phyloP scores from a whole-genome alignment of 2,329 filamentous ascomycete species.

The Fusarium sp. region DNA sequence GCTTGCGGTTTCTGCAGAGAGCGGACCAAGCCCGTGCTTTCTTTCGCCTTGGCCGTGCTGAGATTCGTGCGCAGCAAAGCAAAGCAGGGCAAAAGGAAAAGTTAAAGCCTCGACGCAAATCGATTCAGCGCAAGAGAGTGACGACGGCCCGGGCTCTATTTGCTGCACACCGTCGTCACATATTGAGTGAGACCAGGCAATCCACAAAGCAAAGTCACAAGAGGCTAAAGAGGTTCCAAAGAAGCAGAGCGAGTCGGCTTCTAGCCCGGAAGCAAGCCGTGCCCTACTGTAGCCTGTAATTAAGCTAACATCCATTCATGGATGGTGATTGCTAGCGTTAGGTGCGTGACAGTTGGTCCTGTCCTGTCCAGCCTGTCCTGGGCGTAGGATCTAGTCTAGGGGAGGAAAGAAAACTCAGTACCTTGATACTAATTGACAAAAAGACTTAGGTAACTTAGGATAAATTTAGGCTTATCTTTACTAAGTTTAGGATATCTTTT shows the following conservation, averaged over 20 bases:
- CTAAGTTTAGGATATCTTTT: too few species aligned
- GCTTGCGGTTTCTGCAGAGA: constrained; percentile 12
- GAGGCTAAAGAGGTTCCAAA: background rate
- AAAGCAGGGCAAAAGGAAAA: background rate
- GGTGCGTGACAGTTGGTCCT: background rate
- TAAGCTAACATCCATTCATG: constrained; percentile 16
- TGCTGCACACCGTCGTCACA: constrained; percentile 33
- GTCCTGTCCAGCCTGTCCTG: constrained; percentile 14
- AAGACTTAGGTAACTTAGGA: too few species aligned
- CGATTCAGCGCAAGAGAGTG: constrained; percentile 16
- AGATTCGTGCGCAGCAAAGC: constrained; percentile 15
- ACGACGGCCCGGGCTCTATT: constrained; percentile 19
- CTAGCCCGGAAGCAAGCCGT: constrained; percentile 25
- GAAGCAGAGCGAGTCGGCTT: constrained; percentile 27
- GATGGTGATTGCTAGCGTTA: constrained; percentile 27
- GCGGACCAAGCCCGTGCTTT: constrained; percentile 35
- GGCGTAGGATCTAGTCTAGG: constrained; percentile 35
- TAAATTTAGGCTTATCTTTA: too few species aligned
- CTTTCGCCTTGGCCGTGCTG: constrained; percentile 30
- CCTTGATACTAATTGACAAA: too few species aligned
- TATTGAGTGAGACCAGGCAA: constrained; percentile 18
- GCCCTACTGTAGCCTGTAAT: background rate
- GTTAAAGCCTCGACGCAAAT: constrained; percentile 21
- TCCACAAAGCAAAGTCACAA: background rate
- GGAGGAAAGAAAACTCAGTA: too few species aligned